Percentiles rank a stretch among this genome's conserved stretches.
Conservation (phyloP, 345 rosid genomes). For the Dipteronia sinensis region DNA sequence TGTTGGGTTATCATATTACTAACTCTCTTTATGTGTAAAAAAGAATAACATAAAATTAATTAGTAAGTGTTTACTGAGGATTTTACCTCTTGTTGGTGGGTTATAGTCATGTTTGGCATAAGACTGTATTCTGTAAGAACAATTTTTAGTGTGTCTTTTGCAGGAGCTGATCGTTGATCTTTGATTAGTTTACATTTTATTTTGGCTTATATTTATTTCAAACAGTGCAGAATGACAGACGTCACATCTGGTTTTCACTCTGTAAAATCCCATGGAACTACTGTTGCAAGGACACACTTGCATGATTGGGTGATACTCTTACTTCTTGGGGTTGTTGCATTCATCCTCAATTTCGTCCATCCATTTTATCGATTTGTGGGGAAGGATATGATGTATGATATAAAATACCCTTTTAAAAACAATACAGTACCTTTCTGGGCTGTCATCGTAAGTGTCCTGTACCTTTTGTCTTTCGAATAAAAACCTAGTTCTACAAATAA, state of each 20-base stretch:
- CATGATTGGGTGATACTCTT: constrained; percentile 81
- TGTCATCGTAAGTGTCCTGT: constrained; percentile 59
- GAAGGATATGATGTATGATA: constrained; percentile 90
- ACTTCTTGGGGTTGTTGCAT: constrained; percentile 52
- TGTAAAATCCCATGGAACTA: constrained; percentile 60
- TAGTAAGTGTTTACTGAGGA: too few relatives aligned
- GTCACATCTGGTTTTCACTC: constrained; percentile 57
- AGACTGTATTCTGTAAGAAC: too few relatives aligned
- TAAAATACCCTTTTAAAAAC: constrained; percentile 70
- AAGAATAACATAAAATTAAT: too few relatives aligned
- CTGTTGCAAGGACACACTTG: constrained; percentile 57
- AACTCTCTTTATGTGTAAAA: too few relatives aligned
- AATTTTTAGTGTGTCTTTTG: too few relatives aligned
- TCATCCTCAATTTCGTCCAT: constrained; percentile 45
- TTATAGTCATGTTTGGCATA: too few relatives aligned
- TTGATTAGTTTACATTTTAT: not conserved
- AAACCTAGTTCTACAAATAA: not conserved
- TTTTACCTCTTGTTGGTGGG: too few relatives aligned
- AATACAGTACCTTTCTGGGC: constrained; percentile 82
- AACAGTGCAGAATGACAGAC: constrained; percentile 54
- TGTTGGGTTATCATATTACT: too few relatives aligned
- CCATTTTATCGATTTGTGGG: constrained; percentile 92
- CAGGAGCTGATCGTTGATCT: constrained; percentile 7
- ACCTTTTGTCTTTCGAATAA: not conserved
- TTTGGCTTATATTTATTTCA: constrained; percentile 11